Percentiles rank a stretch among this genome's conserved stretches.
Conservation (phyloP, 352 stramenopile genomes). For the Pythium dissotocum region DNA sequence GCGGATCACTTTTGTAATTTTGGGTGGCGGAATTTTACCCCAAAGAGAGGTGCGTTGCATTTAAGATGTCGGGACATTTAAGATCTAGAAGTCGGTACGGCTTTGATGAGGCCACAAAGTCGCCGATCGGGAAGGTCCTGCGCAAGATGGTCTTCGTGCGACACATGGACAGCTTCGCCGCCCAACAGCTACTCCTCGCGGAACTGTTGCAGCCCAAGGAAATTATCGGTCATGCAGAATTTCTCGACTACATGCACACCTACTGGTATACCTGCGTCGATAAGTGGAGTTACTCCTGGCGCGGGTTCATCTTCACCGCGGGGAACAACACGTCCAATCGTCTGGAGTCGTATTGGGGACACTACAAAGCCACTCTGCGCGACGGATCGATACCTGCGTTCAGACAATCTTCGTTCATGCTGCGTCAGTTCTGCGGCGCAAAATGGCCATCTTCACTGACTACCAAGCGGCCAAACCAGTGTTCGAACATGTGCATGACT, state of each 20-base stretch:
- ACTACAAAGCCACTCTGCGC: constrained; percentile 1
- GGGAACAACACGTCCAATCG: constrained; percentile 18
- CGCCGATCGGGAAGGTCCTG: background rate
- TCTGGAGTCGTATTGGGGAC: constrained; percentile 14
- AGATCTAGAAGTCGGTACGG: background rate
- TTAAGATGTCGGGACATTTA: no score
- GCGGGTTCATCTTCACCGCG: constrained; percentile 12
- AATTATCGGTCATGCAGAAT: background rate
- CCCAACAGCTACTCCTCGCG: background rate
- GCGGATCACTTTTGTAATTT: no score
- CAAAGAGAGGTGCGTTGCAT: no score
- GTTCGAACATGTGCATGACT: background rate
- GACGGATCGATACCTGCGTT: constrained; percentile 13
- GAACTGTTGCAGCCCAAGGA: background rate
- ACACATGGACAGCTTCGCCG: background rate
- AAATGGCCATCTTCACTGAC: background rate
- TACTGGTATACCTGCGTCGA: constrained; percentile 9
- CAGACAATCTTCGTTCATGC: constrained; percentile 7
- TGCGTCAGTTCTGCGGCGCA: background rate
- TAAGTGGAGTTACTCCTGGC: constrained; percentile 12
- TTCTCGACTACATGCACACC: constrained; percentile 1
- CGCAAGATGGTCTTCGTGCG: background rate
- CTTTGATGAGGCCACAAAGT: background rate
- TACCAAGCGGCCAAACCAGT: background rate
- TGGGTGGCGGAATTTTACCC: no score